Base-by-base conservation (phyloP, 2,329 filamentous ascomycete species). In the Fusarium nelsonii region DNA sequence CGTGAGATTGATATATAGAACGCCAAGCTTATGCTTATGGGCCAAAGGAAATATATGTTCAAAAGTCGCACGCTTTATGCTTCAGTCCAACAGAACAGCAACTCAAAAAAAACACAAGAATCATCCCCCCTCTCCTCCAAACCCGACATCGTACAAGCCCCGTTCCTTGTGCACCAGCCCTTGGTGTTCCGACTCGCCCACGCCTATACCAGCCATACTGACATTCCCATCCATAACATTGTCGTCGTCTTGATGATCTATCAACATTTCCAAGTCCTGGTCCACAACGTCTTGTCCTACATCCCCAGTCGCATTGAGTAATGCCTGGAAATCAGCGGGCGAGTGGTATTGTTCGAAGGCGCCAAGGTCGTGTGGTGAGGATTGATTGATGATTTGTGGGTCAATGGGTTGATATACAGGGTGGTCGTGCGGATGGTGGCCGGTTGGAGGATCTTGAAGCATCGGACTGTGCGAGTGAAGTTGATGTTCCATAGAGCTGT, bases 391-490 rank as follows among this genome's bases (percentile, higher is more conserved):
- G 55, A 88, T 87, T 69, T 86, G 85, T n/a, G 86, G 86, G 72
- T 88, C 86, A 75, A 88, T 88, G 28, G 85, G 86, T 54, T 87
- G 84, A 73, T 85, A 85, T 30, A 82, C 77, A 18, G 53, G 63
- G 53, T 55, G 60, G 28, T 73, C 61, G 34, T 73, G 67, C 12
- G 57, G 74, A 34, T 74, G 71, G 6, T 76, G 67, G 52, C 58
- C 74, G 73, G 50, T 71, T 56, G 15, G 77, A 68, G 58, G 78
- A 54, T 77, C 75, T 69, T 60, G 79, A 71, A 76, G 69, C 73
- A 76, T 75, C 28, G 73, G 73, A 45, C 66, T 74, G 49, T 75
- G 73, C 2, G 61, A 50, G 74, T 77, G 66, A 69, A 74, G 37
- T 67, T 74, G 50, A 15, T 75, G 73, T 23, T 68, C 63, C 60